Conservation (phyloP, 768 basidiomycete genomes). For the Mrakia hoshinonis region DNA sequence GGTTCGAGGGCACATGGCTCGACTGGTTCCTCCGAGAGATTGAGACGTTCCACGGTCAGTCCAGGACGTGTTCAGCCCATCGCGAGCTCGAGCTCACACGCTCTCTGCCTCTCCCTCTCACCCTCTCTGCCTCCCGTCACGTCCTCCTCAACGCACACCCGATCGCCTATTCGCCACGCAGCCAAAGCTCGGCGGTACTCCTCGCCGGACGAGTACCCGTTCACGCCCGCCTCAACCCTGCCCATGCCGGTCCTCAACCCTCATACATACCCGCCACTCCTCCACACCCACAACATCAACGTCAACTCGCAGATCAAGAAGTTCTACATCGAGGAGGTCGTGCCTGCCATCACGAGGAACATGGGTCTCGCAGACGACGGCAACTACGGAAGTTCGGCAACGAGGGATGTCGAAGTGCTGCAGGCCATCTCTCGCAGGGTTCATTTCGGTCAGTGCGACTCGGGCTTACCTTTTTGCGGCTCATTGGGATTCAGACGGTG, state of each 20-base stretch:
- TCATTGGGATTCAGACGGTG: neutral
- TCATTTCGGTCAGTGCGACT: slow-evolving; percentile 68
- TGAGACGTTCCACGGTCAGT: slow-evolving; percentile 86
- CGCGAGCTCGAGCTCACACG: neutral
- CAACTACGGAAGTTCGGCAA: slow-evolving; percentile 93
- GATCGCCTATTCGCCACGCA: slow-evolving; percentile 38
- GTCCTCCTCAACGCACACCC: neutral
- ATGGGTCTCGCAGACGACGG: slow-evolving; percentile 78
- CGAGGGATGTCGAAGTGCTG: slow-evolving; percentile 89
- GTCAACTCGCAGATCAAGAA: slow-evolving; percentile 75
- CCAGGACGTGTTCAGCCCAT: neutral
- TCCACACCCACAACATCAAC: slow-evolving; percentile 63
- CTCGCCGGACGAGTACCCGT: slow-evolving; percentile 95
- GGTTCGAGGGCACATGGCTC: slow-evolving; percentile 81
- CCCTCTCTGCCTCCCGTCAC: neutral
- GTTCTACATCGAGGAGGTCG: slow-evolving; percentile 80
- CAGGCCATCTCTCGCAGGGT: slow-evolving; percentile 97
- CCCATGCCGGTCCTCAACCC: slow-evolving; percentile 72
- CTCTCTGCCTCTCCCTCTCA: neutral
- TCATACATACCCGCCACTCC: slow-evolving; percentile 62
- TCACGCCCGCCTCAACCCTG: slow-evolving; percentile 59
- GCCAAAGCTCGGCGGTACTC: slow-evolving; percentile 40
- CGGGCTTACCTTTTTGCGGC: neutral
- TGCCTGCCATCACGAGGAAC: slow-evolving; percentile 75
- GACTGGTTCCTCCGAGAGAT: slow-evolving; percentile 97